These are phyloP conservation scores for Diaporthe aspalathi DNA, from an alignment of 2,329 filamentous ascomycete genomes.

Conservation along the genomic window DNA sequence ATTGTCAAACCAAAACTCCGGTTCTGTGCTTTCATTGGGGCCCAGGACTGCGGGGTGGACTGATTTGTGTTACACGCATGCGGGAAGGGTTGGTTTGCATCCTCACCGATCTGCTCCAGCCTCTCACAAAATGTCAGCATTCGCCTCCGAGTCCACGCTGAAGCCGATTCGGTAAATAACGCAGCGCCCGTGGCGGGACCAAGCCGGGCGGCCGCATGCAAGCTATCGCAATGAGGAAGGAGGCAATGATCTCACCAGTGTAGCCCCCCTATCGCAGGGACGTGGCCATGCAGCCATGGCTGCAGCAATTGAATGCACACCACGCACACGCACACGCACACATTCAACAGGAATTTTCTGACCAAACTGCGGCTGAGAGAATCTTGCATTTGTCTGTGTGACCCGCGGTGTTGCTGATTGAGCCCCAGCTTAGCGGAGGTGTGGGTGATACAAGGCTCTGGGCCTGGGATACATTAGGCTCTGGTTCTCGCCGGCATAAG, in stretches of 20 bases:
- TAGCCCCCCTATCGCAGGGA: background rate
- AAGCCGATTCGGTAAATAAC: conserved; percentile 2
- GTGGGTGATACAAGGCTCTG: conserved; percentile 16
- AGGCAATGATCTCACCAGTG: background rate
- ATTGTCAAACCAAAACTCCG: background rate
- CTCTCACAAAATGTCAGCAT: background rate
- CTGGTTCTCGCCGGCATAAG: no score
- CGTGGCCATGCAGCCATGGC: background rate
- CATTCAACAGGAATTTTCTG: background rate
- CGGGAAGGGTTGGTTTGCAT: background rate
- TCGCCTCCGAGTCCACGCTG: background rate
- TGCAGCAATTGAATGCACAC: background rate
- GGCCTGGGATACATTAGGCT: background rate
- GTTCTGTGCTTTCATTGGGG: background rate
- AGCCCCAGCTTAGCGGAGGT: background rate
- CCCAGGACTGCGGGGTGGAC: background rate
- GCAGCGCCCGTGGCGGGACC: background rate
- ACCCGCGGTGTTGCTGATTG: background rate
- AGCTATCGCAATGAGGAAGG: background rate
- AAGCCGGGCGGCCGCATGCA: background rate
- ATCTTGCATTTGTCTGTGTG: background rate
- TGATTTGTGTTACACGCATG: background rate
- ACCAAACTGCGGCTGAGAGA: background rate
- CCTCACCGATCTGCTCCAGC: background rate
- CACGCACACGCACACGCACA: background rate